Conservation (phyloP, 768 basidiomycete genomes). For the Harrya chromipes region DNA sequence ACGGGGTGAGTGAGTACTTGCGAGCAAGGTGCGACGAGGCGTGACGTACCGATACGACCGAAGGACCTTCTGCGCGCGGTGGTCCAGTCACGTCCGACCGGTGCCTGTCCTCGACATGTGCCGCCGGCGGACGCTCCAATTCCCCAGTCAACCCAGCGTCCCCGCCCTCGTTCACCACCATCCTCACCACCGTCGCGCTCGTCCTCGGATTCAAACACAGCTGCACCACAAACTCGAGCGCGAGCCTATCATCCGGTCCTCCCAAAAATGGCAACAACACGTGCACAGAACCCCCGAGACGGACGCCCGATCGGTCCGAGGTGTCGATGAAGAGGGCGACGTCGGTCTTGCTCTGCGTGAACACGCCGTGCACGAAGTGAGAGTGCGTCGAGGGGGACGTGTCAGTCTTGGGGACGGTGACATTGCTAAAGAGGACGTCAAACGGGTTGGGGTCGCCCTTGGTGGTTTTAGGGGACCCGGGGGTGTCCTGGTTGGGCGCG, state of each 20-base stretch:
- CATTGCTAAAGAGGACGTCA: conserved; percentile 54
- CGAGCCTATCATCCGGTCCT: conserved; percentile 88
- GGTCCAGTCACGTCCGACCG: neutral
- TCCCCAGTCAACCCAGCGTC: conserved; percentile 40
- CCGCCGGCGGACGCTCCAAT: conserved; percentile 23
- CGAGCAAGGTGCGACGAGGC: neutral
- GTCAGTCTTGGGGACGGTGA: conserved; percentile 25
- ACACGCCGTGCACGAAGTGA: conserved; percentile 80
- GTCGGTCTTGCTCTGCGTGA: conserved; percentile 65
- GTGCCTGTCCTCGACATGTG: conserved; percentile 16
- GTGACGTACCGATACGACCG: conserved; percentile 9
- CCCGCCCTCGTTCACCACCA: conserved; percentile 52
- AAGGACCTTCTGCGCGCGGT: neutral
- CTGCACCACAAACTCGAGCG: conserved; percentile 81
- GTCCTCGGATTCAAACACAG: conserved; percentile 67
- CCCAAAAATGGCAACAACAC: conserved; percentile 91
- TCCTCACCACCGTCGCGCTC: conserved; percentile 70
- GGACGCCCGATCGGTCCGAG: conserved; percentile 32
- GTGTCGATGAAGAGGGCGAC: conserved; percentile 84
- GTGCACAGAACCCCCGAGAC: conserved; percentile 45
- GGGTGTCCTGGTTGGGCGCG: neutral
- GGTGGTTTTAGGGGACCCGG: conserved; percentile 8
- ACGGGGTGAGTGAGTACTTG: neutral
- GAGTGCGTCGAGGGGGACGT: conserved; percentile 61
- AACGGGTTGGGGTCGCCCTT: conserved; percentile 56